These are phyloP conservation scores for Russula olivacea DNA, from an alignment of 768 basidiomycete genomes.

Conservation along the genomic window DNA sequence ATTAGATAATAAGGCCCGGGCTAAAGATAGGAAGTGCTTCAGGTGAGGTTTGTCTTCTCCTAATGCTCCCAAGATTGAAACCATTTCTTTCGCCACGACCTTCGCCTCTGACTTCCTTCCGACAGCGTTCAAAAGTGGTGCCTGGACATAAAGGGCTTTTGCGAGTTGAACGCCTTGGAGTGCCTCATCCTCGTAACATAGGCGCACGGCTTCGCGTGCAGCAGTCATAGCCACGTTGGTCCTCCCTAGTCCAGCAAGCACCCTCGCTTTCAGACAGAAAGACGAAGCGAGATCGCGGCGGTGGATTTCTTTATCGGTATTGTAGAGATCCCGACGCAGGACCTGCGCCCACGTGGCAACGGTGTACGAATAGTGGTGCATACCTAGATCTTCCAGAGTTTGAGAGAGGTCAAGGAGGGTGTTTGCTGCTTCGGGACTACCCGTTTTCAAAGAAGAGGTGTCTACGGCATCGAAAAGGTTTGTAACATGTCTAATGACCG, in stretches of 20 bases:
- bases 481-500: constrained; percentile 2
- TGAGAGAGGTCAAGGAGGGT: constrained; percentile 17
- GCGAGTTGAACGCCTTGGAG: constrained; percentile 19
- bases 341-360: constrained; percentile 13
- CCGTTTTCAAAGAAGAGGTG: background rate
- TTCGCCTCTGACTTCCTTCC: constrained; percentile 14
- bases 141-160: constrained; percentile 11
- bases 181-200: constrained; percentile 15
- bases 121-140: background rate
- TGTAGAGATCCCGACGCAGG: constrained; percentile 11
- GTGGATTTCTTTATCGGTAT: constrained; percentile 15
- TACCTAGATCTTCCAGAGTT: constrained; percentile 15
- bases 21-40: constrained; percentile 6
- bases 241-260: constrained; percentile 13
- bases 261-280: constrained; percentile 9
- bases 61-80: background rate
- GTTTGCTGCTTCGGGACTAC: constrained; percentile 11
- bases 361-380: constrained; percentile 13
- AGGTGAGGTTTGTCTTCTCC: constrained; percentile 13
- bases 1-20: constrained; percentile 14
- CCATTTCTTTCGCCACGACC: constrained; percentile 10
- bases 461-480: constrained; percentile 15
- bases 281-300: constrained; percentile 13
- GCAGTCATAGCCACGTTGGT: background rate
- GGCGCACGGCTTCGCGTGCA: constrained; percentile 4